Evolutionary conservation across 805 yeast genomes (phyloP).

Genomic region (Yarrowia osloensis): DNA sequence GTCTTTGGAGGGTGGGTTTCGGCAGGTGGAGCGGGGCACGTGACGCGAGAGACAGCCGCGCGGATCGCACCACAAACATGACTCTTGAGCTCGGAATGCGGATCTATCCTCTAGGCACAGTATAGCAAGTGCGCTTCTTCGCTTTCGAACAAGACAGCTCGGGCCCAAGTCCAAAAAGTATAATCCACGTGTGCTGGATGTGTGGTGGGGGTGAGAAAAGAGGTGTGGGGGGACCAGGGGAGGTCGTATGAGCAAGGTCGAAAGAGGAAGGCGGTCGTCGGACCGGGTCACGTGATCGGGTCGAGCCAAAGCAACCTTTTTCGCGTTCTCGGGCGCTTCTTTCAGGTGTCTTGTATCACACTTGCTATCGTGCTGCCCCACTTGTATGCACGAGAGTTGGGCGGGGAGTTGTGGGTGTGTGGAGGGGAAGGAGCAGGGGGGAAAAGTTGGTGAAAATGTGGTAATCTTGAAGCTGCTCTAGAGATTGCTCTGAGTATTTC

Average conservation of each 20-base stretch:
- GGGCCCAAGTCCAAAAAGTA: neutral
- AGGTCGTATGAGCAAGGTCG: neutral
- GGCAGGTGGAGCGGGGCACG: neutral
- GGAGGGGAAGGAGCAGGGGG: too few species aligned
- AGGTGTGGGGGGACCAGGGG: neutral
- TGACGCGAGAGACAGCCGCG: neutral
- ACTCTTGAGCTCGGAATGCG: neutral
- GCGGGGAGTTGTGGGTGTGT: too few species aligned
- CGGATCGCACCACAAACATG: neutral
- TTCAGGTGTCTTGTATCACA: neutral
- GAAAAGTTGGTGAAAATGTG: too few species aligned
- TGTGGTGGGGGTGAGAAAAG: neutral
- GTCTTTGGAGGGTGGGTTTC: neutral
- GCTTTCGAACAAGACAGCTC: neutral
- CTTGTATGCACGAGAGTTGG: neutral
- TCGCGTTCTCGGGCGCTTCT: neutral
- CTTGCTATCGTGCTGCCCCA: neutral
- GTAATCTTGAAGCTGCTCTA: too few species aligned
- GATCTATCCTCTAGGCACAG: neutral
- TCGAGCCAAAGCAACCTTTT: neutral
- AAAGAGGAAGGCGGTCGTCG: neutral
- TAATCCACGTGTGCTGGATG: constrained; percentile 8
- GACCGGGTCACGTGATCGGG: neutral
- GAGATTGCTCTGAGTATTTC: too few species aligned
- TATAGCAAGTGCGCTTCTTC: neutral